Evolutionary conservation across 345 rosid genomes (phyloP).

Genomic region (Eucalyptus leucophloia): DNA sequence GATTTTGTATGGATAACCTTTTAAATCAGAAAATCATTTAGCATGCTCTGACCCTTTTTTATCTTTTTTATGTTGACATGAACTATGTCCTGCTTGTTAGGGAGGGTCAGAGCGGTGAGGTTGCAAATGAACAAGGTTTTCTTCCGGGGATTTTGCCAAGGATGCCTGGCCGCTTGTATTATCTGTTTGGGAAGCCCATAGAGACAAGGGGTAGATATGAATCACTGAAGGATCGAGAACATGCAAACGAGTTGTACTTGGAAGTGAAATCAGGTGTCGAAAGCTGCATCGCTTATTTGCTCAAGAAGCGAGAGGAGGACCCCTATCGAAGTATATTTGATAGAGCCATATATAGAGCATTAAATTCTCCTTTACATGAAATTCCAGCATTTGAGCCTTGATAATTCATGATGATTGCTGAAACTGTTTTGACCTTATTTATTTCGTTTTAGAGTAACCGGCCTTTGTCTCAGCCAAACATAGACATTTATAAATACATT

Average conservation of each 20-base stretch:
- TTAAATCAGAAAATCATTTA: not conserved
- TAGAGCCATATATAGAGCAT: conserved; percentile 22
- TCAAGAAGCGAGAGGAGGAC: conserved; percentile 49
- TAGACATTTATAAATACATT: not conserved
- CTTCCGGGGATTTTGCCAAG: conserved; percentile 20
- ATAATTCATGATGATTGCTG: not conserved
- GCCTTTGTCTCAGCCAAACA: not conserved
- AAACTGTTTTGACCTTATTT: not conserved
- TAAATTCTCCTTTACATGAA: conserved; percentile 25
- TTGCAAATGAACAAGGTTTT: conserved; percentile 17
- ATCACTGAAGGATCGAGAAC: conserved; percentile 32
- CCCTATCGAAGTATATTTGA: conserved; percentile 43
- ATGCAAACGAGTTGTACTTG: conserved; percentile 33
- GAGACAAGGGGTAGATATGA: conserved; percentile 30
- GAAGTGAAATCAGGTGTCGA: conserved; percentile 47
- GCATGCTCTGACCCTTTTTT: not conserved
- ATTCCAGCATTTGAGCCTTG: conserved; percentile 53
- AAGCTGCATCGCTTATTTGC: conserved; percentile 36
- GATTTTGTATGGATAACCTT: not conserved
- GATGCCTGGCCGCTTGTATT: conserved; percentile 39
- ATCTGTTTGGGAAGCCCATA: conserved; percentile 40
- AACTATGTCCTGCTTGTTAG: not conserved
- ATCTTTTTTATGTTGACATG: not conserved
- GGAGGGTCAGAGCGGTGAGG: conserved; percentile 18
- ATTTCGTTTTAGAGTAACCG: not conserved